A percentile compares a stretch with the other conserved stretches of the same genome.
Conservation (phyloP, 2,329 filamentous ascomycete genomes). For the Pseudogymnoascus sp. region DNA sequence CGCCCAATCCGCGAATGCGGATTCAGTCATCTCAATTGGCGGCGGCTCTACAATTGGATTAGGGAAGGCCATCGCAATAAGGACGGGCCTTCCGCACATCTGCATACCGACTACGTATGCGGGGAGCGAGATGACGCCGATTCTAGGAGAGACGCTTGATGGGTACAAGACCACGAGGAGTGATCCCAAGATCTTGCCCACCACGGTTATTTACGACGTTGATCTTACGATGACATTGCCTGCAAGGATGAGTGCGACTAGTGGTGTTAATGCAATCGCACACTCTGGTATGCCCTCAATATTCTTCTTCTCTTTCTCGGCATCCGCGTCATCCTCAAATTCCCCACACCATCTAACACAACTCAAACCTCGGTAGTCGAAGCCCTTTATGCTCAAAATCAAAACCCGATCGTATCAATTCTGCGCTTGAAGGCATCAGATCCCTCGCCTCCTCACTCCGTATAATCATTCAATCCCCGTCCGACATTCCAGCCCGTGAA, state of each 20-base stretch:
- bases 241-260: constrained; percentile 44
- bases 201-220: constrained; percentile 57
- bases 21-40: constrained; percentile 53
- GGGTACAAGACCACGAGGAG: constrained; percentile 50
- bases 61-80: constrained; percentile 48
- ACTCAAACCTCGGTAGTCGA: too few relatives aligned
- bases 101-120: constrained; percentile 56
- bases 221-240: constrained; percentile 55
- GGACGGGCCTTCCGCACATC: constrained; percentile 48
- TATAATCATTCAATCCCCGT: constrained; percentile 40
- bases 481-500: constrained; percentile 40
- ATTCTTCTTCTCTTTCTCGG: constrained; percentile 26
- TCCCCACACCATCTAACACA: too few relatives aligned
- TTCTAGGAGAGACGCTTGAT: constrained; percentile 53
- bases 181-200: constrained; percentile 53
- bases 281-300: constrained; percentile 30
- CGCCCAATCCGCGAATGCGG: constrained; percentile 39
- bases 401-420: constrained; percentile 53
- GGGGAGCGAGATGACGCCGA: constrained; percentile 58
- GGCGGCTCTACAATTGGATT: constrained; percentile 56
- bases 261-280: constrained; percentile 59
- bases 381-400: constrained; percentile 54
- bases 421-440: constrained; percentile 51
- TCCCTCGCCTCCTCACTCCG: constrained; percentile 48
- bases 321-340: too few relatives aligned